phyloP scores from a whole-genome alignment of 345 rosid species.

The Citrus mangshanensis region DNA sequence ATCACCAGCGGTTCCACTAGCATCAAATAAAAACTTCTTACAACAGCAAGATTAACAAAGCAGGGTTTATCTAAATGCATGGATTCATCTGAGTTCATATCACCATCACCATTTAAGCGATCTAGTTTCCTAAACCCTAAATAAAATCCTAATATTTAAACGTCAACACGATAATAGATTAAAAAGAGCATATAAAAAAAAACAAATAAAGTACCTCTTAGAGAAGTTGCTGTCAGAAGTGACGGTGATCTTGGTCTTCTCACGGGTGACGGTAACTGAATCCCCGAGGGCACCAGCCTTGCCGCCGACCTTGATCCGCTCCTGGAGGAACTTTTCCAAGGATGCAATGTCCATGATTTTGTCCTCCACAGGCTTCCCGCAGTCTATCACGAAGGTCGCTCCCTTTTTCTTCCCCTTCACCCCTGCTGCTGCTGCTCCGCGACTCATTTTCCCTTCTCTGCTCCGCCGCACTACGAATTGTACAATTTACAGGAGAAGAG shows the following conservation, averaged over 20 bases:
- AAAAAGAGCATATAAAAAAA: not conserved
- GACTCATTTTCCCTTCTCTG: constrained; percentile 24
- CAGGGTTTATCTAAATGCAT: not conserved
- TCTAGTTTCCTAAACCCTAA: not conserved
- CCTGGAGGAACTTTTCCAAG: constrained; percentile 78
- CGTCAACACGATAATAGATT: not conserved
- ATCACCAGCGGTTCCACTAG: not conserved
- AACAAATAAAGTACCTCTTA: constrained; percentile 39
- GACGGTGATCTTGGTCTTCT: constrained; percentile 54
- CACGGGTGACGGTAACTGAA: constrained; percentile 44
- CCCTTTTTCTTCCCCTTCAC: constrained; percentile 62
- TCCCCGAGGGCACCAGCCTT: constrained; percentile 81
- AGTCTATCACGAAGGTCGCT: constrained; percentile 54
- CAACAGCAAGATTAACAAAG: not conserved
- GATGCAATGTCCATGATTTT: constrained; percentile 81
- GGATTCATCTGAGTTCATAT: not conserved
- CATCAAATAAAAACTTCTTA: not conserved
- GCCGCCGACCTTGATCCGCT: constrained; percentile 81
- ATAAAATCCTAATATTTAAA: not conserved
- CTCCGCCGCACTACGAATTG: not conserved
- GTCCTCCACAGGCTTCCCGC: constrained; percentile 72
- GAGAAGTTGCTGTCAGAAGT: constrained; percentile 63
- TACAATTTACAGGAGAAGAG: not conserved
- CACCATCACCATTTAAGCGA: not conserved
- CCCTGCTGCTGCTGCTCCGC: constrained; percentile 22